phyloP scores from a whole-genome alignment of 1,284 basidiomycete species.

The Anthracocystis setariae region DNA sequence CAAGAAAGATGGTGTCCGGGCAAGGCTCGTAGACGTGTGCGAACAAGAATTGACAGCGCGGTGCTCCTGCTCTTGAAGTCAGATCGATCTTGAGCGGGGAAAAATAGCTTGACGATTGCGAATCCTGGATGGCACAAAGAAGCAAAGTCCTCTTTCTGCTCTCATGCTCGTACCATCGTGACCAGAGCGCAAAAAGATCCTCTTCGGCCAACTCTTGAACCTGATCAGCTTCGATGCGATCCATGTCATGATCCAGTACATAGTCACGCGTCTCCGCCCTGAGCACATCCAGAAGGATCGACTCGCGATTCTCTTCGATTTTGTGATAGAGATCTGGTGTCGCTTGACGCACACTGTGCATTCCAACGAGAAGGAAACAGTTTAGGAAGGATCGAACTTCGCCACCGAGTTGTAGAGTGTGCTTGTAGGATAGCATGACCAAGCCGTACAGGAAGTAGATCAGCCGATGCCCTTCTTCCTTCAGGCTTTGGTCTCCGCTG shows the following conservation, averaged over 20 bases:
- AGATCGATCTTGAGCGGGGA: slow-evolving; percentile 30
- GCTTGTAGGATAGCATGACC: slow-evolving; percentile 34
- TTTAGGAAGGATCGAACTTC: slow-evolving; percentile 30
- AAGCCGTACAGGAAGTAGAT: slow-evolving; percentile 35
- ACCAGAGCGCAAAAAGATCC: slow-evolving; percentile 19
- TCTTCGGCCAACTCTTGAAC: slow-evolving; percentile 12
- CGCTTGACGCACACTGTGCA: slow-evolving; percentile 25
- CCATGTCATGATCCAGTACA: slow-evolving; percentile 16
- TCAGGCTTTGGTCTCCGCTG: slow-evolving; percentile 12
- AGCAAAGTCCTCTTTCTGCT: slow-evolving; percentile 34
- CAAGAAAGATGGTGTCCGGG: slow-evolving; percentile 26
- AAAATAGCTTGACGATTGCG: slow-evolving; percentile 33
- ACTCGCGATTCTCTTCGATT: slow-evolving; percentile 24
- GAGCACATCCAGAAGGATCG: slow-evolving; percentile 29
- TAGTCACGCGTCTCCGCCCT: slow-evolving; percentile 11
- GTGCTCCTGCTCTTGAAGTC: slow-evolving; percentile 14
- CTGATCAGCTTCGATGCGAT: slow-evolving; percentile 16
- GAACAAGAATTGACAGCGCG: slow-evolving; percentile 40
- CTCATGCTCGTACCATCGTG: slow-evolving; percentile 38
- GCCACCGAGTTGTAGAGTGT: slow-evolving; percentile 25
- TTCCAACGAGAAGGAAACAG: slow-evolving; percentile 26
- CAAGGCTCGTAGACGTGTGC: slow-evolving; percentile 43
- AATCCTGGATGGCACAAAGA: slow-evolving; percentile 33
- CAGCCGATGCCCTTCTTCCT: slow-evolving; percentile 23
- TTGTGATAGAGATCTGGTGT: slow-evolving; percentile 30